phyloP scores from a whole-genome alignment of 1,284 basidiomycete species.

The Cryptococcus floricola region DNA sequence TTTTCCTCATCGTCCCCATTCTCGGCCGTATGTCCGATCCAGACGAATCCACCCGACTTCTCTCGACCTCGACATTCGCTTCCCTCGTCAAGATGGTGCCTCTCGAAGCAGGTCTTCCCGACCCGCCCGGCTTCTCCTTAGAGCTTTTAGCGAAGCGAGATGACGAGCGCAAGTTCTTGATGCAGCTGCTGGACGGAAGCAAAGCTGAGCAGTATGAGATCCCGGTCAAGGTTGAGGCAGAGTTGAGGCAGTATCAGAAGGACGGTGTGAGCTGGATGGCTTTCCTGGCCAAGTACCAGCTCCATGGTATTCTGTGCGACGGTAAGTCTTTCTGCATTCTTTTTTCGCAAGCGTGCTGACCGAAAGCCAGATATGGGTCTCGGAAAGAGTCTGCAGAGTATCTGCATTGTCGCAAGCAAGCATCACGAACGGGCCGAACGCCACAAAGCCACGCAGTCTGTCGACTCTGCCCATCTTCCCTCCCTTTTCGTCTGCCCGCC shows the following conservation, averaged over 20 bases:
- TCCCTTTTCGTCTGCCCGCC: constrained; percentile 96
- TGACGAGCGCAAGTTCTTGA: constrained; percentile 84
- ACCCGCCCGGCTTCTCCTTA: constrained; percentile 86
- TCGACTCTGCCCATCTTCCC: constrained; percentile 81
- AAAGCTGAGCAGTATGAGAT: constrained; percentile 90
- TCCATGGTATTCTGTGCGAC: constrained; percentile 97
- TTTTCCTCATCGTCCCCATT: constrained; percentile 94
- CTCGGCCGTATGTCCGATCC: constrained; percentile 96
- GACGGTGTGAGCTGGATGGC: constrained; percentile 99
- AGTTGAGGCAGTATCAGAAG: constrained; percentile 94
- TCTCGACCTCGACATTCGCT: constrained; percentile 95
- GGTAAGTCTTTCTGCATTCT: constrained; percentile 55
- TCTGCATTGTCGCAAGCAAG: constrained; percentile 93
- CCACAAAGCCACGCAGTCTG: constrained; percentile 63
- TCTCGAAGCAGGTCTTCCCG: constrained; percentile 91
- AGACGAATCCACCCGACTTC: constrained; percentile 84
- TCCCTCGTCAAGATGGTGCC: constrained; percentile 99
- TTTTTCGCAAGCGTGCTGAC: neutral
- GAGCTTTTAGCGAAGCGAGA: constrained; percentile 85
- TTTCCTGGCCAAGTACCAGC: constrained; percentile 90
- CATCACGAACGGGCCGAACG: constrained; percentile 78
- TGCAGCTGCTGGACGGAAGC: constrained; percentile 87
- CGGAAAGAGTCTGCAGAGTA: constrained; percentile 96
- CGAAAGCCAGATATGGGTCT: constrained; percentile 83
- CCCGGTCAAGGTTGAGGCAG: constrained; percentile 85